Evolutionary conservation across 2,329 filamentous ascomycete species (phyloP).

Genomic region (Shiraia bambusicola): DNA sequence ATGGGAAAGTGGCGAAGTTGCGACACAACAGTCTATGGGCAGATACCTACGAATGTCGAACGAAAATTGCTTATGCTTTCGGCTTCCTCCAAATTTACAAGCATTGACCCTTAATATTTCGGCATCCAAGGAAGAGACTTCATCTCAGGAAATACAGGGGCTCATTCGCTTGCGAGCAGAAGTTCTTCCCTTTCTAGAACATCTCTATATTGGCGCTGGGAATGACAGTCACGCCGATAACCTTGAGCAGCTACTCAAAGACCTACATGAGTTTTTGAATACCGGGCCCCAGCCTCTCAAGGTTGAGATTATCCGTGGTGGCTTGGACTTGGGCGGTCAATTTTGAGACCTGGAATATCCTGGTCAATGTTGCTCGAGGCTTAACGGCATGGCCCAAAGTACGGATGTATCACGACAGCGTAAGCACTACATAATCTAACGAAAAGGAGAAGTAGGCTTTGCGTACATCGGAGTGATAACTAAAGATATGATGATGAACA

Average conservation of each 20-base stretch:
- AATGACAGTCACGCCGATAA: not conserved
- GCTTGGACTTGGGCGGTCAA: too few relatives aligned
- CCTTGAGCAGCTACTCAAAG: not conserved
- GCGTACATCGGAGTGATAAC: too few relatives aligned
- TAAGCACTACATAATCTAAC: too few relatives aligned
- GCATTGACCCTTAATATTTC: slow-evolving; percentile 1
- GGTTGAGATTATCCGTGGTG: not conserved
- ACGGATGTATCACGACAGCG: too few relatives aligned
- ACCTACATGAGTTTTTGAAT: not conserved
- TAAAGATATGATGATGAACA: too few relatives aligned
- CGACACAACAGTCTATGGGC: not conserved
- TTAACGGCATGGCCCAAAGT: too few relatives aligned
- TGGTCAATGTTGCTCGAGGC: too few relatives aligned
- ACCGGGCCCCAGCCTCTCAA: not conserved
- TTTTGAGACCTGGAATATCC: too few relatives aligned
- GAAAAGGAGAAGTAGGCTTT: too few relatives aligned
- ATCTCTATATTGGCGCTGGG: not conserved
- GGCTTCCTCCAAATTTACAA: not conserved
- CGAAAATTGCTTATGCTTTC: not conserved
- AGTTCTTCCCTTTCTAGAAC: not conserved
- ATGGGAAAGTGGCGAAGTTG: slow-evolving; percentile 1
- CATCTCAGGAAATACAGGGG: not conserved
- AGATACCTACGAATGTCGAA: too few relatives aligned
- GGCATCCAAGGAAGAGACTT: not conserved
- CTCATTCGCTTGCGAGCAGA: not conserved